A percentile compares a stretch with the other conserved stretches of the same genome.
Conservation (phyloP, 352 stramenopile genomes). For the Phytophthora melonis region DNA sequence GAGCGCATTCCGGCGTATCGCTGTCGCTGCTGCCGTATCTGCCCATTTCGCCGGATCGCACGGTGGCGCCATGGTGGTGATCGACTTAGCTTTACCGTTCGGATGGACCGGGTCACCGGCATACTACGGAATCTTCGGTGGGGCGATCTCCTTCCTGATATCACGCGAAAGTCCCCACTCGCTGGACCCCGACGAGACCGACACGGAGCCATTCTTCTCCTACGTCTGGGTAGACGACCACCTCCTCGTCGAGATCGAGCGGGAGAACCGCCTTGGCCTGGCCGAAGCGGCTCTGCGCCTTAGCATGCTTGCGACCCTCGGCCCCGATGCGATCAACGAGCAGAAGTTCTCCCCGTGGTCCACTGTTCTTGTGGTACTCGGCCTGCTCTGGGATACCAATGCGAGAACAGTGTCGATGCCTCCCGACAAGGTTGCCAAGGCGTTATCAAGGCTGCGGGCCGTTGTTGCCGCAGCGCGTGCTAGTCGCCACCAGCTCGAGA, state of each 20-base stretch:
- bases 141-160: background rate
- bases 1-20: no score
- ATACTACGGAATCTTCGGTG: background rate
- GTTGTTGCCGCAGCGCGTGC: background rate
- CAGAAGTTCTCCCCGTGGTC: background rate
- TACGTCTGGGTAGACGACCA: background rate
- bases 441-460: background rate
- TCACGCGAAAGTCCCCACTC: background rate
- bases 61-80: background rate
- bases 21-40: no score
- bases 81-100: background rate
- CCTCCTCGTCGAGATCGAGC: background rate
- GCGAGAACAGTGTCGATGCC: background rate
- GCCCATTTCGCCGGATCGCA: background rate
- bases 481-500: background rate
- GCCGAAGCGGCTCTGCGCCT: background rate
- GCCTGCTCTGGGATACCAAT: background rate
- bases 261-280: no score
- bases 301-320: background rate
- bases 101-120: background rate
- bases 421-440: background rate
- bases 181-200: background rate
- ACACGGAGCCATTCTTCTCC: background rate
- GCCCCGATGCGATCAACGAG: background rate
- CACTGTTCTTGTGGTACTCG: background rate